Conservation (phyloP, 208 protist species). For the Leishmania martiniquensis region DNA sequence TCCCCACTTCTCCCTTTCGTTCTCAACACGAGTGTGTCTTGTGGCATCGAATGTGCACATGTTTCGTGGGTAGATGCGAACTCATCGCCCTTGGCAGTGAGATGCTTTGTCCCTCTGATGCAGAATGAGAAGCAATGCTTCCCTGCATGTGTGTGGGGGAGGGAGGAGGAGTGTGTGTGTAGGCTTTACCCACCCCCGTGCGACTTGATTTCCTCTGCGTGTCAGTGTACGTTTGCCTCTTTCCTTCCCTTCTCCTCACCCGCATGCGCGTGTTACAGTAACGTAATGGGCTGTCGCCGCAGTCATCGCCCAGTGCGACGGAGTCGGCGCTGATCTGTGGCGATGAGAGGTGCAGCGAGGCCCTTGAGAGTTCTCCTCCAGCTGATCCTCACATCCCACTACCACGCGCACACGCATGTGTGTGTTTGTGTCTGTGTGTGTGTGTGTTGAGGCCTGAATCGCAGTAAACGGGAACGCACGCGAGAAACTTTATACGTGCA, state of each 20-base stretch:
- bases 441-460: too few species aligned
- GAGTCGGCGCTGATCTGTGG: background rate
- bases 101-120: background rate
- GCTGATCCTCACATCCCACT: too few species aligned
- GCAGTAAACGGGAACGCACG: too few species aligned
- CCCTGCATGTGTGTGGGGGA: background rate
- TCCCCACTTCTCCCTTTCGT: too few species aligned
- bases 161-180: too few species aligned
- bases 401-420: constrained; percentile 7
- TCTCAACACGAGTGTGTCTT: too few species aligned
- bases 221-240: background rate
- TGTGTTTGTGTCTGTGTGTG: too few species aligned
- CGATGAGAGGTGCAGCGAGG: too few species aligned
- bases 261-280: background rate
- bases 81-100: background rate
- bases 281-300: background rate
- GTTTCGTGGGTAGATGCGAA: background rate
- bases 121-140: background rate
- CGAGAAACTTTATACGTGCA: too few species aligned
- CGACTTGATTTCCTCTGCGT: too few species aligned
- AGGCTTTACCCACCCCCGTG: too few species aligned
- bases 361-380: too few species aligned
- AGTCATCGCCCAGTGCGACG: background rate
- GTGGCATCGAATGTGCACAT: background rate
- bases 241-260: background rate